Evolutionary conservation across 2,329 filamentous ascomycete species (phyloP).

Genomic region (Ceratocystis diversiconidia): DNA sequence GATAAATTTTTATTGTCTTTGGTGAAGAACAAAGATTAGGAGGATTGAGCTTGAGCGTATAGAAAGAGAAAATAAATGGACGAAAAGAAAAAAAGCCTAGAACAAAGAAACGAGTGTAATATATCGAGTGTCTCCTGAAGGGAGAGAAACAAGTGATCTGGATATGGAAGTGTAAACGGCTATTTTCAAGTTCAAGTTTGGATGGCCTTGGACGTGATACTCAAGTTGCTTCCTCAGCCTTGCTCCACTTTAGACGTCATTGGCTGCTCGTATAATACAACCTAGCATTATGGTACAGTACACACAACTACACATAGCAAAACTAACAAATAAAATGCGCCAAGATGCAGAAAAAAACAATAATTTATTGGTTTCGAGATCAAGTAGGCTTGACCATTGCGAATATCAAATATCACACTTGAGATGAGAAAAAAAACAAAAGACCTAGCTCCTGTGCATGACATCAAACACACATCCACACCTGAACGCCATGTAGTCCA

Average conservation of each 20-base stretch:
- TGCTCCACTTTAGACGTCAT: conserved; percentile 13
- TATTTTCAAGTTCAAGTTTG: neutral
- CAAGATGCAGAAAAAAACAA: neutral
- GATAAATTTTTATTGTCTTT: neutral
- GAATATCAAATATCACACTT: neutral
- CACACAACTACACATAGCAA: neutral
- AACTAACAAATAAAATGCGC: neutral
- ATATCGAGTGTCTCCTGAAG: neutral
- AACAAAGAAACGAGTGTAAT: neutral
- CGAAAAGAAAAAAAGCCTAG: neutral
- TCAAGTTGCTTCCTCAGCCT: neutral
- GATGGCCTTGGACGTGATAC: neutral
- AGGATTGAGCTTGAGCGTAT: neutral
- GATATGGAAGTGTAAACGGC: neutral
- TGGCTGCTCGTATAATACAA: neutral
- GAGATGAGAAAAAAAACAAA: neutral
- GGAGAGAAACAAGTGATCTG: neutral
- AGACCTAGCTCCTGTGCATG: neutral
- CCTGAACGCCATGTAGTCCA: neutral
- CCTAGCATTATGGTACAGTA: neutral
- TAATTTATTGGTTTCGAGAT: neutral
- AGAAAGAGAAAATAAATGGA: neutral
- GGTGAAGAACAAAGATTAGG: neutral
- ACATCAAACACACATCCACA: neutral
- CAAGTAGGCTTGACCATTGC: neutral